phyloP scores from a whole-genome alignment of 345 rosid species.

The Pistacia atlantica region DNA sequence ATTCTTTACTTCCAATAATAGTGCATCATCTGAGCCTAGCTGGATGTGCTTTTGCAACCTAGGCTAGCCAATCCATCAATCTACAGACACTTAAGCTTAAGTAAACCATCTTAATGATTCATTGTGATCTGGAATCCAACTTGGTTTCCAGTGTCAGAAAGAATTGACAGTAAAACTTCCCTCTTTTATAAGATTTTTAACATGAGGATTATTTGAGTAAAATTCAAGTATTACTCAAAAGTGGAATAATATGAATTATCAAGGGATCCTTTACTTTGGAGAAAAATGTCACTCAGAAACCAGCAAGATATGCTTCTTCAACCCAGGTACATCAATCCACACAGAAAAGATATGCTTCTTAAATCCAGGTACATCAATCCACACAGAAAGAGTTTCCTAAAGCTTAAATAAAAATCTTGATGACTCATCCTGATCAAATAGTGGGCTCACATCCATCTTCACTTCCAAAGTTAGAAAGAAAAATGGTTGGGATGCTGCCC shows the following conservation, averaged over 20 bases:
- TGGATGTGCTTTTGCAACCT: not conserved
- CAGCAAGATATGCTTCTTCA: not conserved
- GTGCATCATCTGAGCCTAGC: not conserved
- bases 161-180: not conserved
- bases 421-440: conserved; percentile 7
- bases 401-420: not conserved
- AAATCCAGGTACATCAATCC: not conserved
- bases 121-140: not conserved
- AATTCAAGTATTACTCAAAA: not conserved
- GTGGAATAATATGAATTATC: not conserved
- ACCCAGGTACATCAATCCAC: not conserved
- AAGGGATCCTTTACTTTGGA: not conserved
- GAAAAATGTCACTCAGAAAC: not conserved
- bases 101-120: too few species aligned
- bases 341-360: not conserved
- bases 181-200: too few species aligned
- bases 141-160: not conserved
- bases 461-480: conserved; percentile 23
- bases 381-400: not conserved
- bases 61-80: not conserved
- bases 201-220: not conserved
- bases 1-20: not conserved
- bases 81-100: not conserved
- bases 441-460: conserved; percentile 19
- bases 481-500: conserved; percentile 40